Evolutionary conservation across 225 moss, liverwort and hornwort species (phyloP).

Genomic region (Lunularia cruciata): DNA sequence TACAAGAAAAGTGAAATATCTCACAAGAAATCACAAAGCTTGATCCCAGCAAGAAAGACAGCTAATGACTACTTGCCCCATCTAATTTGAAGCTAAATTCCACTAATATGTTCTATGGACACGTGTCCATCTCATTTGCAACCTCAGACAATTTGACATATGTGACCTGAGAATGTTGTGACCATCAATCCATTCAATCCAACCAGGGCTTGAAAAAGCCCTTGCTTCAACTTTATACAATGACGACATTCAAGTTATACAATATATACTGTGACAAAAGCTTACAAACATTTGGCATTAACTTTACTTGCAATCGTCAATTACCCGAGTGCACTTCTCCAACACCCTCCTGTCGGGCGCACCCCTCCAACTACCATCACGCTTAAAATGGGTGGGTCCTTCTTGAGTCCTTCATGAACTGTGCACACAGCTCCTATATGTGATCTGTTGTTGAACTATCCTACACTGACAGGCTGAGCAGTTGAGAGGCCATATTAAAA

Average conservation of each 20-base stretch:
- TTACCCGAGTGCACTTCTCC: slow-evolving; percentile 15
- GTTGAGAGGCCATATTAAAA: slow-evolving; percentile 12
- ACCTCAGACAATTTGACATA: too few relatives aligned
- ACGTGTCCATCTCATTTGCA: too few relatives aligned
- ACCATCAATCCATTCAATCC: too few relatives aligned
- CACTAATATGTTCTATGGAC: too few relatives aligned
- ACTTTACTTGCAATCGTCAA: slow-evolving; percentile 15
- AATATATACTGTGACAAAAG: slow-evolving; percentile 10
- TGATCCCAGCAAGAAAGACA: too few relatives aligned
- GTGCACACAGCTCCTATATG: slow-evolving; percentile 12
- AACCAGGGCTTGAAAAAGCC: too few relatives aligned
- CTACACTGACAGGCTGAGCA: slow-evolving; percentile 10
- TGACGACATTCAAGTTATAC: slow-evolving; percentile 9
- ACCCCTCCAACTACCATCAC: background rate
- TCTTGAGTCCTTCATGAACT: slow-evolving; percentile 7
- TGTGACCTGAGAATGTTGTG: too few relatives aligned
- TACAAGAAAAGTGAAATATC: too few relatives aligned
- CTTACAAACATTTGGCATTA: slow-evolving; percentile 16
- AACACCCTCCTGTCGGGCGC: slow-evolving; percentile 5
- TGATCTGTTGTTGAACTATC: slow-evolving; percentile 11
- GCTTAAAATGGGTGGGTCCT: slow-evolving; percentile 1
- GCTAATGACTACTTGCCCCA: too few relatives aligned
- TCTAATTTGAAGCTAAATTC: too few relatives aligned
- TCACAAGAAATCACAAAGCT: too few relatives aligned
- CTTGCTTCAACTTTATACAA: slow-evolving; percentile 8